Evolutionary conservation across 768 basidiomycete species (phyloP).

Genomic region (Auriculariales sp.): DNA sequence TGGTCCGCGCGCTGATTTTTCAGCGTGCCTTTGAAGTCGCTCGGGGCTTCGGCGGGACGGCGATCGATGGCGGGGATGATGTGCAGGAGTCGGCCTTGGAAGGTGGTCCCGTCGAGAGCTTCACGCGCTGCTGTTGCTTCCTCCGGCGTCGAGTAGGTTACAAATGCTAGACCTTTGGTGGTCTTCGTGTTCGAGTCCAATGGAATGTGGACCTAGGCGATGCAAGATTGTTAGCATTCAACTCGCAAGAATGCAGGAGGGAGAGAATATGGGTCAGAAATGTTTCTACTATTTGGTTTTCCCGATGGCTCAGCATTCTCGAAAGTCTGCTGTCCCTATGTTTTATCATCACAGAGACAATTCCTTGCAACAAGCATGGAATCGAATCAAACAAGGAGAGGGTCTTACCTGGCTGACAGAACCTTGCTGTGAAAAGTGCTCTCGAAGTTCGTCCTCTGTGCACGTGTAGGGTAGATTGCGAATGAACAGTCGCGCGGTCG

Average conservation of each 20-base stretch:
- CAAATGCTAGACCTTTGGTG: conserved; percentile 49
- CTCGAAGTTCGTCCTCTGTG: conserved; percentile 51
- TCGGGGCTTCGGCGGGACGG: conserved; percentile 25
- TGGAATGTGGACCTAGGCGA: conserved; percentile 39
- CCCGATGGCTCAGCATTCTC: conserved; percentile 43
- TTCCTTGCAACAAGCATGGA: neutral
- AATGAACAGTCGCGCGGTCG: conserved; percentile 57
- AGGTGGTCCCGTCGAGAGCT: conserved; percentile 65
- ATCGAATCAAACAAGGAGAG: conserved; percentile 1
- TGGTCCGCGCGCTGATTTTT: conserved; percentile 46
- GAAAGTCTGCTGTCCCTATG: conserved; percentile 46
- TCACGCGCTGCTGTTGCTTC: conserved; percentile 58
- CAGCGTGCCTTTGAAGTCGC: conserved; percentile 32
- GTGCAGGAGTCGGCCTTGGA: conserved; percentile 86
- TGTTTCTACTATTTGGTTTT: conserved; percentile 49
- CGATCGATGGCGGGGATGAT: conserved; percentile 69
- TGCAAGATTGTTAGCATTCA: conserved; percentile 5
- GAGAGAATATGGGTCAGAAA: conserved; percentile 21
- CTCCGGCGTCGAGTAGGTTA: conserved; percentile 30
- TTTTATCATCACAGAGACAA: conserved; percentile 27
- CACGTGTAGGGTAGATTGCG: conserved; percentile 91
- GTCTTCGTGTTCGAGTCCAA: conserved; percentile 30
- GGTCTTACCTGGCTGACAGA: conserved; percentile 66
- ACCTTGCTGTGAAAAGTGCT: conserved; percentile 56
- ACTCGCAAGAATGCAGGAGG: neutral